phyloP scores from a whole-genome alignment of 2,329 filamentous ascomycete species.

The Simplicillium sp. region DNA sequence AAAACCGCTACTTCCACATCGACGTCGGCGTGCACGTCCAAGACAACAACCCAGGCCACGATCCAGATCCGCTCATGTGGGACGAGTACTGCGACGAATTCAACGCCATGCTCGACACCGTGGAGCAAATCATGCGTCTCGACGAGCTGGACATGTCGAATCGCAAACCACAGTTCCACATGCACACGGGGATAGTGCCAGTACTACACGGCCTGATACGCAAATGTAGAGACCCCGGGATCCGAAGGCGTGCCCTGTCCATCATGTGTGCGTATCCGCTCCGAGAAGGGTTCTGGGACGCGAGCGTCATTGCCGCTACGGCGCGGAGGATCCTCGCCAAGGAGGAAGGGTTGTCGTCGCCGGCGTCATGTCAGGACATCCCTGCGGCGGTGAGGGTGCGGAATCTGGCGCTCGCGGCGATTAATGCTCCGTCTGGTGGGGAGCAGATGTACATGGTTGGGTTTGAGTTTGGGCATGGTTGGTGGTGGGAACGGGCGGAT shows the following conservation, averaged over 20 bases:
- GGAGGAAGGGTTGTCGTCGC: conserved; percentile 1
- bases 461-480: neutral
- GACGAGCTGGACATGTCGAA: conserved; percentile 1
- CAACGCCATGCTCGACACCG: conserved; percentile 3
- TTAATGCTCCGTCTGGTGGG: neutral
- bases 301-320: conserved; percentile 1
- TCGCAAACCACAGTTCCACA: conserved; percentile 2
- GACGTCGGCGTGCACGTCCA: conserved; percentile 3
- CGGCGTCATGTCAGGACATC: conserved; percentile 3
- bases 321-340: conserved; percentile 1
- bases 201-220: conserved; percentile 3
- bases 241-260: conserved; percentile 1
- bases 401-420: neutral
- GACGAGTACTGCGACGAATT: conserved; percentile 4
- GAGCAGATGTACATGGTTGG: conserved; percentile 3
- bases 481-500: conserved; percentile 4
- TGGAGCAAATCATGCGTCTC: conserved; percentile 1
- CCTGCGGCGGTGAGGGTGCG: conserved; percentile 3
- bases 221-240: conserved; percentile 3
- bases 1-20: conserved; percentile 2
- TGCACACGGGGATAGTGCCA: conserved; percentile 4
- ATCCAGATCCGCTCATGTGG: conserved; percentile 4
- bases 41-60: neutral
- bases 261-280: conserved; percentile 2
- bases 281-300: conserved; percentile 6